A percentile compares a stretch with the other conserved stretches of the same genome.
Conservation (phyloP, 2,329 filamentous ascomycete genomes). For the Neoarthrinium moseri region DNA sequence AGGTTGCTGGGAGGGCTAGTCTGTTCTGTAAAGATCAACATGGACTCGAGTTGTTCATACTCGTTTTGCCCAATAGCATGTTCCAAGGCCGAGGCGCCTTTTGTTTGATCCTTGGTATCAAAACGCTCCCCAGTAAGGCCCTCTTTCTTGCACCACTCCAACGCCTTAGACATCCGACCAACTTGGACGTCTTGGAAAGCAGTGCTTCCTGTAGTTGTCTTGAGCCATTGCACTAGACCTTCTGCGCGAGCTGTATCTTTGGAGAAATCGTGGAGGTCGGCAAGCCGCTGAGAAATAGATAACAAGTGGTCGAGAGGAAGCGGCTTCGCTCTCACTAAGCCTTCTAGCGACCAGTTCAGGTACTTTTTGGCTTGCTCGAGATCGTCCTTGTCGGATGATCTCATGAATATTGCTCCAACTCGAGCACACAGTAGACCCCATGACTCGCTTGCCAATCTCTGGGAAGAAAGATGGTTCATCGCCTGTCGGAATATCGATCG, state of each 20-base stretch:
- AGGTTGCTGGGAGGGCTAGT: background rate
- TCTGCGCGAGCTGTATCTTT: background rate
- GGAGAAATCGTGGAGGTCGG: slow-evolving; percentile 2
- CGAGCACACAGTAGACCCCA: background rate
- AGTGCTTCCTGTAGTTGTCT: background rate
- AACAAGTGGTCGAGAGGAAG: slow-evolving; percentile 1
- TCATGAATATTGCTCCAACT: slow-evolving; percentile 1
- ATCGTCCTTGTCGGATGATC: background rate
- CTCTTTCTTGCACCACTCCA: background rate
- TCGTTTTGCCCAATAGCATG: background rate
- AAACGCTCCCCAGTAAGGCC: no score
- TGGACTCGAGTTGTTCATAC: background rate
- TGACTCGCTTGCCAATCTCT: no score
- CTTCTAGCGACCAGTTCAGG: background rate
- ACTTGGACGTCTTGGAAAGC: background rate
- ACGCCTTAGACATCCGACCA: background rate
- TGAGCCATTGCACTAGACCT: background rate
- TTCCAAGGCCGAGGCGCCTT: background rate
- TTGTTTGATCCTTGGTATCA: background rate
- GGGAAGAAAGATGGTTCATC: no score
- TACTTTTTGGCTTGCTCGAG: background rate
- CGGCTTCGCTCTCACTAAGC: background rate
- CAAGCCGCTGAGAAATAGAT: background rate
- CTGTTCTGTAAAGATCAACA: background rate
- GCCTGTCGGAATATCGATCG: background rate